Percentiles rank a stretch among this genome's conserved stretches.
Evolutionary conservation across 1,284 basidiomycete species (phyloP).

Genomic region (Irpex sp.): DNA sequence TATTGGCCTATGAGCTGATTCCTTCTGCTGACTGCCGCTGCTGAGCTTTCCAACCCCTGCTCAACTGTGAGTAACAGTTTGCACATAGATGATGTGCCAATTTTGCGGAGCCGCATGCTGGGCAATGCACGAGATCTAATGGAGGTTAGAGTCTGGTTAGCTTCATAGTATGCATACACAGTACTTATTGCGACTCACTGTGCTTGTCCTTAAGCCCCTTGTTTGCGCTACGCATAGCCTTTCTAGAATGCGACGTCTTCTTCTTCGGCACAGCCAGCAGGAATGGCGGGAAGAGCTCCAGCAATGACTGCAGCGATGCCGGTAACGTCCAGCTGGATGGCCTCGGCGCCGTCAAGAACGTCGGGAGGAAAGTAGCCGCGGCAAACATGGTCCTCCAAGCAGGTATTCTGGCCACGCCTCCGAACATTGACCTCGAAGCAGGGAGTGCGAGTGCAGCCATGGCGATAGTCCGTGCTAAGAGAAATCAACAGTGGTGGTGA

Average conservation of each 20-base stretch:
- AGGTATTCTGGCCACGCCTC: constrained; percentile 34
- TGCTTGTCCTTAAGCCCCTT: constrained; percentile 95
- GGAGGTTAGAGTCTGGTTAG: background rate
- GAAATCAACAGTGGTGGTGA: background rate
- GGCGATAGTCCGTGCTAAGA: constrained; percentile 10
- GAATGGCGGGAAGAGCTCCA: constrained; percentile 85
- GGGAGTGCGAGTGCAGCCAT: constrained; percentile 42
- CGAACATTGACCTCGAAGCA: constrained; percentile 29
- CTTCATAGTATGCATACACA: constrained; percentile 7
- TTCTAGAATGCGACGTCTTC: constrained; percentile 90
- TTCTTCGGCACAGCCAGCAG: constrained; percentile 93
- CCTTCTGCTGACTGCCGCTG: constrained; percentile 18
- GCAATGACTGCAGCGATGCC: constrained; percentile 50
- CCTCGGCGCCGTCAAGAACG: constrained; percentile 28
- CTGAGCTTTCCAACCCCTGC: constrained; percentile 58
- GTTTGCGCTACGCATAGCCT: constrained; percentile 92
- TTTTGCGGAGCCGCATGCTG: constrained; percentile 88
- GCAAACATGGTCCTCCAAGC: constrained; percentile 30
- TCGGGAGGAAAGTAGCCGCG: constrained; percentile 25
- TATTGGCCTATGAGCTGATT: background rate
- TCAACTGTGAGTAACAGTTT: constrained; percentile 80
- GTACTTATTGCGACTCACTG: constrained; percentile 51
- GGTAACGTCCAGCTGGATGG: constrained; percentile 46
- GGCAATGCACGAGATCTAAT: constrained; percentile 86
- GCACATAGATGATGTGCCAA: constrained; percentile 88